phyloP scores from a whole-genome alignment of 2,329 filamentous ascomycete genomes.

The Ustilaginoidea virens region DNA sequence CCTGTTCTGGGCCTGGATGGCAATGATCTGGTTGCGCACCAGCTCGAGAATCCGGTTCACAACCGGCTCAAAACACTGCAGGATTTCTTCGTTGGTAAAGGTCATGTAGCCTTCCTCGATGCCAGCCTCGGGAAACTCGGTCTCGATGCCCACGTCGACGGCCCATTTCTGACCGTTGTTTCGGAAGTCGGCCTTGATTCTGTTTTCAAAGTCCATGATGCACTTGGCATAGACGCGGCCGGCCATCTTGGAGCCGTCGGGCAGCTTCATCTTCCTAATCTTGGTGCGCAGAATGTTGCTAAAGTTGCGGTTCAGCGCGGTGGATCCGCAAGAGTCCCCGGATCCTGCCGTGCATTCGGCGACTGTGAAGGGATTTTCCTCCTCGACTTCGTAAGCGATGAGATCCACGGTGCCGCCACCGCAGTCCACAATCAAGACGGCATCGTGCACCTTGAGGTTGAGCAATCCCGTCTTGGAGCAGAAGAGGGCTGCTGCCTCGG shows the following conservation, averaged over 20 bases:
- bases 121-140: slow-evolving; percentile 90
- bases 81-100: slow-evolving; percentile 96
- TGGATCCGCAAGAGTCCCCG: slow-evolving; percentile 96
- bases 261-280: slow-evolving; percentile 98
- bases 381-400: slow-evolving; percentile 97
- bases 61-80: slow-evolving; percentile 97
- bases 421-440: slow-evolving; percentile 95
- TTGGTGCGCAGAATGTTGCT: slow-evolving; percentile 95
- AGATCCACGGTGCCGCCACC: slow-evolving; percentile 97
- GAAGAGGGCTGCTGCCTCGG: slow-evolving; percentile 92
- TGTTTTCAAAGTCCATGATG: slow-evolving; percentile 99
- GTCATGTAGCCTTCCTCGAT: slow-evolving; percentile 99
- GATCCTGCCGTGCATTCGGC: slow-evolving; percentile 95
- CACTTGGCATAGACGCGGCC: slow-evolving; percentile 97
- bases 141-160: slow-evolving; percentile 95
- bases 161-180: slow-evolving; percentile 99
- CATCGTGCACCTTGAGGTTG: slow-evolving; percentile 95
- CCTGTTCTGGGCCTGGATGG: slow-evolving; percentile 93
- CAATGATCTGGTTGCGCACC: slow-evolving; percentile 95
- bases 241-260: slow-evolving; percentile 92
- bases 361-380: slow-evolving; percentile 92
- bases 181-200: slow-evolving; percentile 98
- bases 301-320: slow-evolving; percentile 92
- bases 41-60: slow-evolving; percentile 94
- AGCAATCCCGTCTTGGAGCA: slow-evolving; percentile 93